Percentiles rank a stretch among this genome's conserved stretches.
phyloP scores from a whole-genome alignment of 305 asterid genomes.

The Solanum chacoense region DNA sequence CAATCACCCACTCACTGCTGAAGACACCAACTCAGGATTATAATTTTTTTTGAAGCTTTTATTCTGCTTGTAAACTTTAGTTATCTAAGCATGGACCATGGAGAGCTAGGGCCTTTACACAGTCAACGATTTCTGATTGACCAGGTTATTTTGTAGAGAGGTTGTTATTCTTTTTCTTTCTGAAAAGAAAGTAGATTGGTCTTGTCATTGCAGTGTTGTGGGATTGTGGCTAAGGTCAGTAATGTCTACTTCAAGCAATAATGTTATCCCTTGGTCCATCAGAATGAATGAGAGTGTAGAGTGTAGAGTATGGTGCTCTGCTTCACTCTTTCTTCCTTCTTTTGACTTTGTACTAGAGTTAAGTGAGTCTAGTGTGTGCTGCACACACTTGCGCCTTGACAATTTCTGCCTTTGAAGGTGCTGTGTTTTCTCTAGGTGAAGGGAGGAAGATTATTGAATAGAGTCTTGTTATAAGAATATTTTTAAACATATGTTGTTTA shows the following conservation, averaged over 20 bases:
- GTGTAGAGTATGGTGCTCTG: background rate
- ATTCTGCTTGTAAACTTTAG: background rate
- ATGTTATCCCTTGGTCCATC: background rate
- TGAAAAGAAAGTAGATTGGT: background rate
- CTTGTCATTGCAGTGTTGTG: background rate
- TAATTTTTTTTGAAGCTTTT: background rate
- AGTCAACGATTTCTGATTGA: background rate
- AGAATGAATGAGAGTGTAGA: background rate
- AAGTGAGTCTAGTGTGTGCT: background rate
- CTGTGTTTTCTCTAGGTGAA: background rate
- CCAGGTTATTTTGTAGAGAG: background rate
- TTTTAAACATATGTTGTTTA: background rate
- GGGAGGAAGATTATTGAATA: background rate
- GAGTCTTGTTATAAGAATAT: background rate
- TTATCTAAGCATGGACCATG: background rate
- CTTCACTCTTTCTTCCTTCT: background rate
- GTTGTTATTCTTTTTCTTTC: background rate
- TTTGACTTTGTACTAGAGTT: background rate
- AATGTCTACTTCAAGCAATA: background rate
- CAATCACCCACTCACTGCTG: background rate
- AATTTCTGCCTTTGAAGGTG: background rate
- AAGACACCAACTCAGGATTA: background rate
- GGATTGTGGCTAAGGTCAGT: background rate
- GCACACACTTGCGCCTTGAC: background rate
- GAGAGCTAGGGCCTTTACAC: background rate